phyloP scores from a whole-genome alignment of 169 alveolate genomes.

The Babesia ovata region DNA sequence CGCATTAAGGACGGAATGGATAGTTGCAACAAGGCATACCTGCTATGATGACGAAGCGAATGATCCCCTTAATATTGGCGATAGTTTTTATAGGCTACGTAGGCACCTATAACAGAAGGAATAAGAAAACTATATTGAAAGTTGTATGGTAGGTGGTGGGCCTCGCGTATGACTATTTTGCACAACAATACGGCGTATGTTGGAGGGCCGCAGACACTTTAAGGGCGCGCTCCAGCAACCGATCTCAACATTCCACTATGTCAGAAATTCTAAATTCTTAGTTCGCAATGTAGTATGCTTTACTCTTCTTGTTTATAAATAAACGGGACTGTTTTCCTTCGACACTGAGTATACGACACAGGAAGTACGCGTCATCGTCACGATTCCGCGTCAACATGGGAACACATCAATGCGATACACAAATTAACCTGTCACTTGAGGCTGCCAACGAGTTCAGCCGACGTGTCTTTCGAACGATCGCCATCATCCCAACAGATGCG shows the following conservation, averaged over 20 bases:
- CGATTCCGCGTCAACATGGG: no score
- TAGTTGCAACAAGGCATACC: not conserved
- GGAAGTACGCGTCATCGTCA: no score
- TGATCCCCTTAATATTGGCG: conserved; percentile 8
- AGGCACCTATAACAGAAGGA: not conserved
- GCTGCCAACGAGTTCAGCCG: no score
- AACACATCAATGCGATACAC: no score
- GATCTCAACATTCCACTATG: not conserved
- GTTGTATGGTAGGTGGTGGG: not conserved
- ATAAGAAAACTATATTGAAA: not conserved
- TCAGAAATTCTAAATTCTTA: no score
- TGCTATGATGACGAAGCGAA: conserved; percentile 5
- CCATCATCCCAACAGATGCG: not conserved
- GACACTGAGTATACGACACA: no score
- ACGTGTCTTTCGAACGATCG: no score
- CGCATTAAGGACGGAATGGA: not conserved
- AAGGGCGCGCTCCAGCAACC: conserved; percentile 3
- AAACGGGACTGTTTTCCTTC: no score
- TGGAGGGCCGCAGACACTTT: conserved; percentile 22
- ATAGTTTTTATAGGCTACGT: not conserved
- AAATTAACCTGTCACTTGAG: no score
- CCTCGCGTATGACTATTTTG: not conserved
- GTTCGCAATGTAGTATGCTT: no score
- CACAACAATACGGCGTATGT: conserved; percentile 3
- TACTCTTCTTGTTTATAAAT: no score